These are phyloP conservation scores for Podaxis sp. DNA, from an alignment of 768 basidiomycete species.

Conservation along the genomic window DNA sequence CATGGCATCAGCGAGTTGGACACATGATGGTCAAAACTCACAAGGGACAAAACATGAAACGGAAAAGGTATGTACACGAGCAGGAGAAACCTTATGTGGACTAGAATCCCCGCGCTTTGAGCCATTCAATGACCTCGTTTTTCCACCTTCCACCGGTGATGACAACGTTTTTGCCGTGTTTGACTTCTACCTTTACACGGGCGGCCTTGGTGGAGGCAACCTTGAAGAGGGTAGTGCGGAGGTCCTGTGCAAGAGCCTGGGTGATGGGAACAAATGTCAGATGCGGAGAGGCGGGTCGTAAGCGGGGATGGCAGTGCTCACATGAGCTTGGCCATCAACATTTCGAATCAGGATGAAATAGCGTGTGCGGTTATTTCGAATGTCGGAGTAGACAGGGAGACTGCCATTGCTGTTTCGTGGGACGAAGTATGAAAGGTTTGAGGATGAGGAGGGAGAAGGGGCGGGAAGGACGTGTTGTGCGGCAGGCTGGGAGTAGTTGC, in stretches of 20 bases:
- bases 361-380: conserved; percentile 62
- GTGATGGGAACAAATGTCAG: conserved; percentile 10
- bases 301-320: conserved; percentile 27
- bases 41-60: background rate
- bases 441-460: conserved; percentile 1
- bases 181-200: conserved; percentile 44
- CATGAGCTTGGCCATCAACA: conserved; percentile 58
- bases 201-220: conserved; percentile 39
- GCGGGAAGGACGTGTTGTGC: conserved; percentile 8
- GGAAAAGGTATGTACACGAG: background rate
- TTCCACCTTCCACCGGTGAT: conserved; percentile 65
- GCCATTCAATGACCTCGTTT: conserved; percentile 56
- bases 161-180: conserved; percentile 47
- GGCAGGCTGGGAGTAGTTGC: conserved; percentile 14
- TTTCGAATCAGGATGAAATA: conserved; percentile 59
- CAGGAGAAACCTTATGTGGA: background rate
- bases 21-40: background rate
- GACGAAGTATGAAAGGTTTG: conserved; percentile 46
- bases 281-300: conserved; percentile 11
- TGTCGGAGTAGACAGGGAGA: conserved; percentile 73
- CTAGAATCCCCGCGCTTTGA: conserved; percentile 62
- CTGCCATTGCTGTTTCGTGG: conserved; percentile 62
- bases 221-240: conserved; percentile 47
- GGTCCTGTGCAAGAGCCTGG: conserved; percentile 58
- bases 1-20: background rate